These are phyloP conservation scores for Paramecium caudatum DNA, from an alignment of 73 alveolate genomes.

Conservation along the genomic window DNA sequence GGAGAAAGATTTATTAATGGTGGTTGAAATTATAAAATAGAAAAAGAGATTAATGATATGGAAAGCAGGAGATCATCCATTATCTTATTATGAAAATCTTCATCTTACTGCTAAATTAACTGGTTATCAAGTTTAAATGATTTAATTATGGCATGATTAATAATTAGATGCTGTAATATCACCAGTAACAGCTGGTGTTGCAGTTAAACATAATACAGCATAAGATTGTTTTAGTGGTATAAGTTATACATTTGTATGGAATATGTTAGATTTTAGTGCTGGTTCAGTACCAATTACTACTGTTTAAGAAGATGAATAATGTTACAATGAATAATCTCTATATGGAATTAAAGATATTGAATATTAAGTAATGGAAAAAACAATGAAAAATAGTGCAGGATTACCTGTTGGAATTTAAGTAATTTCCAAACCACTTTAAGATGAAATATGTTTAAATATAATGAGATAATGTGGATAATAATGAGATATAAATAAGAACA, in stretches of 20 bases:
- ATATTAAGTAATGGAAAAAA: constrained; percentile 66
- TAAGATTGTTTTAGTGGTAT: constrained; percentile 56
- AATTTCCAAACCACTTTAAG: constrained; percentile 82
- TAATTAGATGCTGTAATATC: constrained; percentile 77
- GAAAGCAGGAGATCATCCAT: constrained; percentile 68
- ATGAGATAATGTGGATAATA: constrained; percentile 74
- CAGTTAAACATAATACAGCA: constrained; percentile 75
- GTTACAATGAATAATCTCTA: constrained; percentile 44
- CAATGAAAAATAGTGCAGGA: constrained; percentile 82
- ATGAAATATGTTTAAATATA: constrained; percentile 85
- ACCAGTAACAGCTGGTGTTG: constrained; percentile 79
- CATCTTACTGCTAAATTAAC: constrained; percentile 39
- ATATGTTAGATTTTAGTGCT: constrained; percentile 77
- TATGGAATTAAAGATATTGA: constrained; percentile 69
- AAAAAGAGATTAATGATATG: constrained; percentile 33
- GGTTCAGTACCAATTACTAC: constrained; percentile 83
- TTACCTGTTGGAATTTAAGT: constrained; percentile 90
- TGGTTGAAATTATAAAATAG: constrained; percentile 4
- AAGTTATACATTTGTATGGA: constrained; percentile 77
- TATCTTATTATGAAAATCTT: constrained; percentile 45
- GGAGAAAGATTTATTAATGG: background rate
- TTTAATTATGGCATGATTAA: constrained; percentile 58
- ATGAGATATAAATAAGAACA: too few species aligned
- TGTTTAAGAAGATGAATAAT: constrained; percentile 79
- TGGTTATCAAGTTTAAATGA: constrained; percentile 30